Evolutionary conservation across 805 yeast genomes (phyloP).

Genomic region (Yarrowia osloensis): DNA sequence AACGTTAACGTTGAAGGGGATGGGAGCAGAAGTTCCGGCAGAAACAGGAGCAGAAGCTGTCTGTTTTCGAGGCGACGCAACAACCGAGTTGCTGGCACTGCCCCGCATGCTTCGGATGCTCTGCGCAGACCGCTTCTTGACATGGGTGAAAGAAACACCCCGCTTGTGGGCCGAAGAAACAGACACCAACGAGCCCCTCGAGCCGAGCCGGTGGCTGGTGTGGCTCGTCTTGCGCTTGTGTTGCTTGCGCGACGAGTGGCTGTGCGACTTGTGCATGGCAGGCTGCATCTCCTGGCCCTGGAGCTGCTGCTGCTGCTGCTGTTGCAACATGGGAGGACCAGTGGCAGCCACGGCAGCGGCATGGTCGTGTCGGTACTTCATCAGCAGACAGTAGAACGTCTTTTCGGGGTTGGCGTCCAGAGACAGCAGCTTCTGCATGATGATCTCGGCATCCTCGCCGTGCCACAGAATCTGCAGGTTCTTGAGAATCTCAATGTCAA

Average conservation of each 20-base stretch:
- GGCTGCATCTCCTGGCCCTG: not conserved
- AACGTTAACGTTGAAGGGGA: not conserved
- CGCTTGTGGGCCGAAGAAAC: conserved; percentile 38
- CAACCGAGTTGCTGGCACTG: conserved; percentile 21
- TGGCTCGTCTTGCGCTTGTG: conserved; percentile 25
- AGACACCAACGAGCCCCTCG: conserved; percentile 36
- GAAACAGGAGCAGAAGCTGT: not conserved
- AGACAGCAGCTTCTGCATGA: conserved; percentile 56
- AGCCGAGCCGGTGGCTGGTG: conserved; percentile 32
- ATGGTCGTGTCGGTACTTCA: conserved; percentile 75
- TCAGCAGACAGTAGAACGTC: conserved; percentile 72
- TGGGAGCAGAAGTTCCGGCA: not conserved
- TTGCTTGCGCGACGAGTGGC: conserved; percentile 14
- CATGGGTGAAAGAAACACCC: conserved; percentile 36
- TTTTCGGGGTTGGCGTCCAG: conserved; percentile 71
- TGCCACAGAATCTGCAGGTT: conserved; percentile 80
- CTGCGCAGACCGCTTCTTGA: conserved; percentile 28
- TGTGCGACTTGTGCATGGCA: conserved; percentile 3
- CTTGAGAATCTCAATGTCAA: conserved; percentile 73
- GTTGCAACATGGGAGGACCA: conserved; percentile 1
- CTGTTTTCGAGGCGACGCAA: conserved; percentile 6
- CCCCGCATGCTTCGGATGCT: conserved; percentile 25
- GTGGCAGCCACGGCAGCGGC: not conserved
- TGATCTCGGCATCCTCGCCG: conserved; percentile 60
- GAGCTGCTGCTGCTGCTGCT: not conserved